Evolutionary conservation across 768 basidiomycete species (phyloP), one percentile per base, ranked within the genome.

Genomic region (Cystofilobasidium ferigula): DNA sequence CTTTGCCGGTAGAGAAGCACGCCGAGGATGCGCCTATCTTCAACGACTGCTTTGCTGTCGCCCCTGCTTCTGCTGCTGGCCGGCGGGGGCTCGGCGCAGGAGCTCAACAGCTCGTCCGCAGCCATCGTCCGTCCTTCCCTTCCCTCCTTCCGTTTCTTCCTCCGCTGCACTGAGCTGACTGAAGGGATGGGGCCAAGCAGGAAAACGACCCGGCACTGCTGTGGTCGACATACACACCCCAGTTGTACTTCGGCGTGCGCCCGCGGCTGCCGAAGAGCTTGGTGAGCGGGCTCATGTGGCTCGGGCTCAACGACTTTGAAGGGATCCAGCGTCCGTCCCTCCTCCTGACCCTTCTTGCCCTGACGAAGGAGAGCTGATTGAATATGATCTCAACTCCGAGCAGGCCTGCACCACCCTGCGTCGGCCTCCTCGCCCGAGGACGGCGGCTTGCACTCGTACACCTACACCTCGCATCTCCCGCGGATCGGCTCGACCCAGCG

Each of bases 241-340:
- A 90, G 72, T 81, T 95, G n/a, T 98, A 98, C 78, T 94, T 95
- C 76, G 93, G 93, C 24, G 79, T 95, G 53, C 79, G 89, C 57
- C 89, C 93, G 16, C 81, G 86, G 51, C 77, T 89, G 69, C 90
- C 92, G 0, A 84, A 88, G 71, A 89, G 88, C n/a, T 81, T 97
- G 32, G 82, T 92, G 84, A 89, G 88, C 2, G 93, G 93, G 16
- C 82, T 98, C 38, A 83, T 94, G 76, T 97, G 93, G 93, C 91
- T 89, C 74, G 89, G 92, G 35, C 85, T 88, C 10, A 85, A 89
- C 43, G 82, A 94, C 76, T 95, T 84, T 73, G 80, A 85, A 72
- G 86, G 88, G 0, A 74, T 75, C 64, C 66, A 69, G 24, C 72
- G 79, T 69, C 76, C 84, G 12, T 57, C 26, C 28, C 14, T 32